Evolutionary conservation across 2,329 filamentous ascomycete species (phyloP).

Genomic region (Trichoderma sp.): DNA sequence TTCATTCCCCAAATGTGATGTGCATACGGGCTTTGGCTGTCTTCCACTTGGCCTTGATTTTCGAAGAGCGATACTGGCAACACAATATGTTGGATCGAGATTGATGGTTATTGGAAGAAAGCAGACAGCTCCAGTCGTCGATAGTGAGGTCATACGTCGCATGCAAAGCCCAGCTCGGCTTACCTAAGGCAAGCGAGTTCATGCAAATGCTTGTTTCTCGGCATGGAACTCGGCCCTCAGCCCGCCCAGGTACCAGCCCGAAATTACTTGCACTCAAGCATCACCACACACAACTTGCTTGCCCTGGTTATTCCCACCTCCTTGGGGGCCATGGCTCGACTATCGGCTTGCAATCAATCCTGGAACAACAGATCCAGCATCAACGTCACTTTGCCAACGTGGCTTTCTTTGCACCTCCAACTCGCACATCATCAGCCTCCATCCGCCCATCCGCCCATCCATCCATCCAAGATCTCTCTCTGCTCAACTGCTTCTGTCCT

Average conservation of each 20-base stretch:
- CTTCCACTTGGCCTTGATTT: neutral
- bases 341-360: no score
- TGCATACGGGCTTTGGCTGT: neutral
- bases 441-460: neutral
- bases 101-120: neutral
- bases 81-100: neutral
- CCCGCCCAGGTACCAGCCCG: slow-evolving; percentile 15
- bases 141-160: neutral
- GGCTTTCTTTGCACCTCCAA: neutral
- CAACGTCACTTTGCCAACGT: neutral
- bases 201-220: neutral
- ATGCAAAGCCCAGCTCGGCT: neutral
- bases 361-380: neutral
- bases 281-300: neutral
- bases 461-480: no score
- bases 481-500: neutral
- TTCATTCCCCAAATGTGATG: neutral
- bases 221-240: slow-evolving; percentile 9
- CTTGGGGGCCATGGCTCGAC: neutral
- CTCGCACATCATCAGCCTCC: neutral
- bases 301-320: neutral
- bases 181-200: neutral
- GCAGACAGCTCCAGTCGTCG: neutral
- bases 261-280: neutral
- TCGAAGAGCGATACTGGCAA: neutral